Base-by-base conservation (phyloP, 805 yeast genomes). In the Martiniozyma abietophila region DNA sequence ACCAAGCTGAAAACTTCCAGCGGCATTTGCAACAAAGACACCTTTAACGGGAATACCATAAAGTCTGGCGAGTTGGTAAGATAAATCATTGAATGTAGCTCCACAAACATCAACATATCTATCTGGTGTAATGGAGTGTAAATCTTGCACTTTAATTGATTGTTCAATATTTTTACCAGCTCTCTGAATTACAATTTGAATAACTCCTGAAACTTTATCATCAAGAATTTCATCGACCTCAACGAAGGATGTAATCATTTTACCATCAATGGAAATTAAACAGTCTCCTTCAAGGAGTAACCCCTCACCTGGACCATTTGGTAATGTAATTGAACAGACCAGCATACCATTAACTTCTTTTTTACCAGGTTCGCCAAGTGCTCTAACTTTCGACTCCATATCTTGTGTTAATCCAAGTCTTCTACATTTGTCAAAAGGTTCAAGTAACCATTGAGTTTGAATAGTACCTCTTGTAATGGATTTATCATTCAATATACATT, bases 351-450 rank as follows among this genome's bases (percentile, higher is more conserved):
- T 83, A 26, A 75, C 67, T 27, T 68, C 70, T 5, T 95, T 95
- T n/a, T n/a, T n/a, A 51, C 80, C 82, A 7, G 37, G 37, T 31
- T 57, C 50, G 26, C 67, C 59, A 11, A 31, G 16, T 8, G 31
- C 29, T 50, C 96, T 74, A 27, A 88, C 81, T 36, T 54, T 56
- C 23, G 71, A 66, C 51, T 86, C 96, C 8, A 80, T 78, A 27
- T 75, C 89, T 2, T 72, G 61, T 2, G 85, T 74, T 32, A 88
- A 65, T 0, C 96, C 96, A 38, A 88, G 65, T 48, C 96, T 70
- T 49, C 82, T 71, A 62, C 96, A 88, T 56, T 83, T 94, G 48
- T 88, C 96, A 50, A 71, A 88, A 1, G 96, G 95, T 48, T 76
- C 80, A 44, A 86, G 61, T 30, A 71, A 58, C 95, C 95, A 88